Evolutionary conservation across 371 early-diverging fungal genomes (phyloP).

Genomic region (Blakeslea trispora): DNA sequence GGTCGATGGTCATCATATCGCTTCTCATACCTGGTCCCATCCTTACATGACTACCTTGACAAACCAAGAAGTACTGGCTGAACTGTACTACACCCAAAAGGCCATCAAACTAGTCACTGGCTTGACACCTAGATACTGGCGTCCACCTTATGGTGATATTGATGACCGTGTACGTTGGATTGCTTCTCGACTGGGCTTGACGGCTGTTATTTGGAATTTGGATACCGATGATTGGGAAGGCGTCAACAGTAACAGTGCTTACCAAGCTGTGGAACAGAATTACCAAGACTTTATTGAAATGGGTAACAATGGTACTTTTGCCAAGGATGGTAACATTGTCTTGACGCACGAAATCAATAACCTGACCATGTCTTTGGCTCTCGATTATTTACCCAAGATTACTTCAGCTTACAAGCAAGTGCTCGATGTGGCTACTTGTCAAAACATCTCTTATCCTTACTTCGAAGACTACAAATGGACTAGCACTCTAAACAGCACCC

Average conservation of each 20-base stretch:
- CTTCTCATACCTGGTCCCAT: slow-evolving; percentile 64
- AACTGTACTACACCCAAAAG: slow-evolving; percentile 54
- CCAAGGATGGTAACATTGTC: slow-evolving; percentile 41
- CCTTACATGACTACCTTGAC: slow-evolving; percentile 52
- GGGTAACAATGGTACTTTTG: slow-evolving; percentile 51
- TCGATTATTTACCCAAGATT: slow-evolving; percentile 43
- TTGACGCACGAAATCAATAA: slow-evolving; percentile 56
- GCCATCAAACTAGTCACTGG: slow-evolving; percentile 58
- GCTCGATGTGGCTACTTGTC: slow-evolving; percentile 51
- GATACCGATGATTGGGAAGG: slow-evolving; percentile 54
- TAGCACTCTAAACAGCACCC: slow-evolving; percentile 15
- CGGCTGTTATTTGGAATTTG: slow-evolving; percentile 52
- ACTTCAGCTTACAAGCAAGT: slow-evolving; percentile 41
- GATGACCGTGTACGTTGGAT: slow-evolving; percentile 59
- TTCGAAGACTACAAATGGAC: slow-evolving; percentile 36
- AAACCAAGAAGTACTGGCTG: slow-evolving; percentile 58
- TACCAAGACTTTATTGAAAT: slow-evolving; percentile 40
- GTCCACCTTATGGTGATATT: slow-evolving; percentile 58
- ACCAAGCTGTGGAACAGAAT: slow-evolving; percentile 28
- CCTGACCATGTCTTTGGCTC: slow-evolving; percentile 44
- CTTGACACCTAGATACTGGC: slow-evolving; percentile 56
- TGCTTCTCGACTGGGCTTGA: slow-evolving; percentile 48
- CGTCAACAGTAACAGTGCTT: slow-evolving; percentile 25
- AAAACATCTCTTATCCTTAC: slow-evolving; percentile 51
- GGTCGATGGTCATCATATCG: slow-evolving; percentile 54